Evolutionary conservation across 2,329 filamentous ascomycete genomes (phyloP).

Genomic region (Ramularia endophylla): DNA sequence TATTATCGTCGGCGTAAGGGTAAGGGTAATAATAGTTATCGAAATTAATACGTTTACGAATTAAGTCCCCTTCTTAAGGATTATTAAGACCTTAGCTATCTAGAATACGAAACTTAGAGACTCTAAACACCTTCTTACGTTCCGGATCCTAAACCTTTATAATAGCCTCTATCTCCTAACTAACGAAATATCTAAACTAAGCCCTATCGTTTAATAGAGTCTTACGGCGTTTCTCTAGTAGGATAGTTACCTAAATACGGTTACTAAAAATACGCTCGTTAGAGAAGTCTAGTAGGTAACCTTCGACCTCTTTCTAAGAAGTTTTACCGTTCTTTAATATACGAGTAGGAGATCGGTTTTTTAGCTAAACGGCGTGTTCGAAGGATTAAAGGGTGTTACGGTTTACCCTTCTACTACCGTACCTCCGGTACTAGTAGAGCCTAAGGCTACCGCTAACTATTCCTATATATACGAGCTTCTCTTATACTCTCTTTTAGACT

Average conservation of each 20-base stretch:
- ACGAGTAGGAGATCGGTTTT: constrained; percentile 5
- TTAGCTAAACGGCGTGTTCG: constrained; percentile 4
- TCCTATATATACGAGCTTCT: no score
- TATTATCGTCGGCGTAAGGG: no score
- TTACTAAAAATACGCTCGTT: constrained; percentile 4
- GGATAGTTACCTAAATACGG: constrained; percentile 4
- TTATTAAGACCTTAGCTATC: not conserved
- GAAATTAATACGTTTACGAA: no score
- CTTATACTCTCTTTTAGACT: no score
- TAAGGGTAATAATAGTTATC: no score
- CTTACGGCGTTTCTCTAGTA: constrained; percentile 1
- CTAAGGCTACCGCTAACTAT: no score
- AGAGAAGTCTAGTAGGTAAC: not conserved
- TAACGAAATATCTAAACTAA: constrained; percentile 6
- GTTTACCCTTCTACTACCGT: no score
- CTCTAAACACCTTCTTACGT: constrained; percentile 1
- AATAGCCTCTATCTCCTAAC: constrained; percentile 1
- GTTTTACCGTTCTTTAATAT: constrained; percentile 4
- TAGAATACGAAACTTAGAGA: not conserved
- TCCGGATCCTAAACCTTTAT: constrained; percentile 1
- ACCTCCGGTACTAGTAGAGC: no score
- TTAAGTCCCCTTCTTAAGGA: no score
- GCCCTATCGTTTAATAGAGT: not conserved
- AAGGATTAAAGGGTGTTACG: not conserved
- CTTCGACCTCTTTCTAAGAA: constrained; percentile 1